Conservation (phyloP, 139 green algal genomes). For the Pleodorina starrii region DNA sequence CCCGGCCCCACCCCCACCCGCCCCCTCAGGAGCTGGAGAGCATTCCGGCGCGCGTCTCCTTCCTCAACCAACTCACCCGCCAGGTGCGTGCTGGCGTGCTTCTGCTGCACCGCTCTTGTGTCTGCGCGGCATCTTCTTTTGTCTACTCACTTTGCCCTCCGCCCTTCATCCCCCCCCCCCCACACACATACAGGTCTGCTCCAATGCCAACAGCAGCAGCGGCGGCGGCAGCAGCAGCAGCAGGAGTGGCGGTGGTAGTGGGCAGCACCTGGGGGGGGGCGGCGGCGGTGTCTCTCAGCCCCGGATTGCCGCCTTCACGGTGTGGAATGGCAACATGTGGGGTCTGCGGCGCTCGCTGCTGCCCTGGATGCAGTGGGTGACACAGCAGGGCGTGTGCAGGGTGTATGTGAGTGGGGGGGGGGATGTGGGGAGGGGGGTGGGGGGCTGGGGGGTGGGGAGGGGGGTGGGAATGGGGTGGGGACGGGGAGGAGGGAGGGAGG, state of each 20-base stretch:
- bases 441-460: background rate
- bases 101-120: background rate
- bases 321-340: conserved; percentile 41
- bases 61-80: background rate
- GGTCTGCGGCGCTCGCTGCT: conserved; percentile 38
- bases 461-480: background rate
- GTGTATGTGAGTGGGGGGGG: conserved; percentile 29
- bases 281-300: too few relatives aligned
- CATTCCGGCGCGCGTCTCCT: conserved; percentile 3
- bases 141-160: too few relatives aligned
- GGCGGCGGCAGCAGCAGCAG: too few relatives aligned
- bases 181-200: conserved; percentile 15
- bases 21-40: conserved; percentile 3
- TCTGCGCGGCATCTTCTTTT: background rate
- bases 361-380: conserved; percentile 27
- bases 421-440: background rate
- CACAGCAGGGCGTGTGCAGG: conserved; percentile 21
- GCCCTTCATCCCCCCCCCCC: too few relatives aligned
- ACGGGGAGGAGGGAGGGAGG: background rate
- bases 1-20: too few relatives aligned
- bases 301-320: background rate
- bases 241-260: too few relatives aligned
- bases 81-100: background rate
- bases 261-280: background rate
- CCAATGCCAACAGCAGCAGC: conserved; percentile 3